These are phyloP conservation scores for Pleurotus cornucopiae DNA, from an alignment of 768 basidiomycete species.

Conservation along the genomic window DNA sequence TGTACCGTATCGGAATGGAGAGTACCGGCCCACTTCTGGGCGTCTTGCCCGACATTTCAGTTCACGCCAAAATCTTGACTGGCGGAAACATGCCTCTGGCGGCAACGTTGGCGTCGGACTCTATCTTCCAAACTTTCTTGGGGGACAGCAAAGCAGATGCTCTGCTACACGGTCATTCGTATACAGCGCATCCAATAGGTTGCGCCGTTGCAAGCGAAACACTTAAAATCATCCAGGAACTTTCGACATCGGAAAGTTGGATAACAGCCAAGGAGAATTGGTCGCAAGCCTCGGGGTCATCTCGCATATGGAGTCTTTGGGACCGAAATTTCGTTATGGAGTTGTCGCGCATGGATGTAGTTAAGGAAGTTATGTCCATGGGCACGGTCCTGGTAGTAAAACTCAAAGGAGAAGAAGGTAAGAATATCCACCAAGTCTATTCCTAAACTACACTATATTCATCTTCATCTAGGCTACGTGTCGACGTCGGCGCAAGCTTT, in stretches of 20 bases:
- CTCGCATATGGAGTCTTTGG: constrained; percentile 84
- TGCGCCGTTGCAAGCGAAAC: constrained; percentile 89
- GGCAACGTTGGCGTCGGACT: constrained; percentile 75
- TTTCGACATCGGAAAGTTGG: constrained; percentile 54
- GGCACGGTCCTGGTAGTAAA: constrained; percentile 84
- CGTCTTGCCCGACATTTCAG: constrained; percentile 79
- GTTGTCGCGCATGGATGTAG: constrained; percentile 50
- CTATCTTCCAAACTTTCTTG: constrained; percentile 77
- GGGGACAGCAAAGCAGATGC: constrained; percentile 78
- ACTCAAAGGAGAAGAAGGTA: constrained; percentile 50
- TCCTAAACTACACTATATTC: too few relatives aligned
- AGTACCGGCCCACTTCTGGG: constrained; percentile 65
- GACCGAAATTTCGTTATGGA: constrained; percentile 62
- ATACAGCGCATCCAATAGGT: constrained; percentile 91
- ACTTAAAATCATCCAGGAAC: constrained; percentile 57
- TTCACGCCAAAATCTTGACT: constrained; percentile 90
- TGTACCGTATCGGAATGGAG: constrained; percentile 80
- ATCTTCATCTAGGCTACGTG: constrained; percentile 37
- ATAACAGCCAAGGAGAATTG: constrained; percentile 54
- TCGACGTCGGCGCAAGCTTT: constrained; percentile 63
- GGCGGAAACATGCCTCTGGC: constrained; percentile 89
- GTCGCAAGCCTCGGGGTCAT: constrained; percentile 23
- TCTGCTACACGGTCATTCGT: constrained; percentile 91
- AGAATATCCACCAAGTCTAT: constrained; percentile 29
- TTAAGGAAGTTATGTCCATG: constrained; percentile 80